Evolutionary conservation across 805 yeast genomes (phyloP).

Genomic region (Maudiozyma pseudohumilis): DNA sequence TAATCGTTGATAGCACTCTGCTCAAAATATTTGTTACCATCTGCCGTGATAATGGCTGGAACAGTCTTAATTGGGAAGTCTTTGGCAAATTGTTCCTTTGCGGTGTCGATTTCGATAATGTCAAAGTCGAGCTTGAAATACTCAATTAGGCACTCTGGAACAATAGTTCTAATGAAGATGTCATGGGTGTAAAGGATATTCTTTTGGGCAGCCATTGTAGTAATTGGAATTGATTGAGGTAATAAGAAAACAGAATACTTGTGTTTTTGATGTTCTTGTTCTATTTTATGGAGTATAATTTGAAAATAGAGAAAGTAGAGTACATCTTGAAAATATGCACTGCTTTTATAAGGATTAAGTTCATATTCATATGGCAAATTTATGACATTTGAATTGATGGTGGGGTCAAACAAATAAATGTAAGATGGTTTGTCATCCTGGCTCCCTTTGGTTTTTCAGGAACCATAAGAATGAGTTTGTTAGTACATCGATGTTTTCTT

Average conservation of each 20-base stretch:
- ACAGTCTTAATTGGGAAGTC: not conserved
- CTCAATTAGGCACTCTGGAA: not conserved
- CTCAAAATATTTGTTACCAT: slow-evolving; percentile 1
- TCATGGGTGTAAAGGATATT: not conserved
- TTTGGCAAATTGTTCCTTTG: not conserved
- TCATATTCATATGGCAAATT: no score
- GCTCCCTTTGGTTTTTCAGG: no score
- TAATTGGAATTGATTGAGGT: not conserved
- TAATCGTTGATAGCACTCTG: slow-evolving; percentile 35
- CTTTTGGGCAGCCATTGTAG: not conserved
- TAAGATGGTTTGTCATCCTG: no score
- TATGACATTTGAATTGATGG: no score
- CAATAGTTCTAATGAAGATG: not conserved
- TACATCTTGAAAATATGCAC: no score
- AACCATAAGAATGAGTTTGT: no score
- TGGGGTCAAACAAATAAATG: no score
- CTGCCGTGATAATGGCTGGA: not conserved
- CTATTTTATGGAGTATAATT: no score
- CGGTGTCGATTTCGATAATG: not conserved
- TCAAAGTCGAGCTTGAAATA: not conserved
- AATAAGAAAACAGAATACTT: not conserved
- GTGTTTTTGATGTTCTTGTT: not conserved
- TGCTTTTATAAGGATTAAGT: no score
- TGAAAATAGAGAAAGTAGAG: no score
- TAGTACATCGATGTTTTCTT: no score